Evolutionary conservation across 495 filamentous ascomycete species (phyloP), one percentile per base, ranked within the genome.

Genomic region (Xylaria bambusicola): DNA sequence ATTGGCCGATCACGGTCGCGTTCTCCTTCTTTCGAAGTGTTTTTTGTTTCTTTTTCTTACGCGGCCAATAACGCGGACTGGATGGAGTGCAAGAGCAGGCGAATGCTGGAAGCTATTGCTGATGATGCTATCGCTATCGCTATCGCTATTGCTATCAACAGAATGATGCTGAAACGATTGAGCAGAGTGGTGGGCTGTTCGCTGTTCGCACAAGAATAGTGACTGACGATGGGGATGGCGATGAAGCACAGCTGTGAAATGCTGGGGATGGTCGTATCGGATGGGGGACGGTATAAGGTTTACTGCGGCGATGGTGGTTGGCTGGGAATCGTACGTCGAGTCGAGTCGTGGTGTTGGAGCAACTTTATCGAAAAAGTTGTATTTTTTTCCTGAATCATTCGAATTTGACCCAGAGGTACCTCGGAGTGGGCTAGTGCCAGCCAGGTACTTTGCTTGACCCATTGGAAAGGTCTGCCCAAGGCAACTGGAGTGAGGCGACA

Each of bases 311-410:
- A 24, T 58, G 36, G 7, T 50, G 45, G 33, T 31, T 58, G 35
- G 46, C 24, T 33, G 29, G 4, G 2, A 40, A 15, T 38, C 35
- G 49, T 18, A 20, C 17, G 36, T 38, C 35, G 6, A 52, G 49
- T 26, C n/a, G n/a, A 18, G 49, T 54, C 23, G 35, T 33, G 4
- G 50, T 24, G 35, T 33, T 15, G 50, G 18, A 51, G 36, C 35
- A 53, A 50, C 45, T 58, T 26, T 20, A 36, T 40, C 3, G 17
- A 24, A 18, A 27, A 52, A 52, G 49, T 42, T 49, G 48, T 44
- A 51, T 33, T 58, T 58, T 58, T 56, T 58, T 42, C 51, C 9
- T 20, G 10, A 33, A 38, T 29, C 35, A 33, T 54, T 38, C 36
- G 44, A 54, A 54, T 42, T 54, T 54, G 36, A n/a, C 18, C 38